Percentiles rank a stretch among this genome's conserved stretches.
phyloP scores from a whole-genome alignment of 208 protist genomes.

The Trypanosoma lewisi region DNA sequence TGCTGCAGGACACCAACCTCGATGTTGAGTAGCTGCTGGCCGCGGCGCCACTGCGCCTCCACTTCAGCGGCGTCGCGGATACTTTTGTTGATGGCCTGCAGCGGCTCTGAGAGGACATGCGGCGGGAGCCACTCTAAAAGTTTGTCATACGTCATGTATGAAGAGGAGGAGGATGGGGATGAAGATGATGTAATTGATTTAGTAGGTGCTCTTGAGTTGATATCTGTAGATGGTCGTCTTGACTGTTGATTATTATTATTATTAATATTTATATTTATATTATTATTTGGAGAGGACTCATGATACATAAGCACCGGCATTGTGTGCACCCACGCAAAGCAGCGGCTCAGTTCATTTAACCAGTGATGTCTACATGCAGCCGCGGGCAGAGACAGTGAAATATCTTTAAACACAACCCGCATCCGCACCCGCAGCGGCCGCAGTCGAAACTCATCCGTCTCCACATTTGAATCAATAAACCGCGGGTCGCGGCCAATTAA shows the following conservation, averaged over 20 bases:
- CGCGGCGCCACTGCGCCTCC: slow-evolving; percentile 79
- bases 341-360: slow-evolving; percentile 70
- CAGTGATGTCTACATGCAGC: slow-evolving; percentile 77
- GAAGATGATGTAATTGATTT: background rate
- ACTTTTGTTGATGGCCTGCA: slow-evolving; percentile 76
- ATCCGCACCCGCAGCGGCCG: slow-evolving; percentile 82
- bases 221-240: too few relatives aligned
- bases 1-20: slow-evolving; percentile 83
- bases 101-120: slow-evolving; percentile 51
- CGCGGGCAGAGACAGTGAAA: slow-evolving; percentile 53
- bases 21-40: slow-evolving; percentile 82
- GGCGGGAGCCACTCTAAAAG: slow-evolving; percentile 51
- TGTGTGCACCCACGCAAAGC: slow-evolving; percentile 71
- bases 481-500: slow-evolving; percentile 70
- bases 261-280: too few relatives aligned
- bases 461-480: slow-evolving; percentile 45
- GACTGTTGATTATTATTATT: too few relatives aligned
- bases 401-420: slow-evolving; percentile 77
- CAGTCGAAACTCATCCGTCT: slow-evolving; percentile 79
- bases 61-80: slow-evolving; percentile 70
- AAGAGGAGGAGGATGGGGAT: too few relatives aligned
- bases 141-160: slow-evolving; percentile 52
- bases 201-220: background rate
- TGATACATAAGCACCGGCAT: slow-evolving; percentile 63
- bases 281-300: slow-evolving; percentile 17